Evolutionary conservation across 108 stramenopile species (phyloP), one percentile per base, ranked within the genome.

Genomic region (Pseudonitzschia multiseries): DNA sequence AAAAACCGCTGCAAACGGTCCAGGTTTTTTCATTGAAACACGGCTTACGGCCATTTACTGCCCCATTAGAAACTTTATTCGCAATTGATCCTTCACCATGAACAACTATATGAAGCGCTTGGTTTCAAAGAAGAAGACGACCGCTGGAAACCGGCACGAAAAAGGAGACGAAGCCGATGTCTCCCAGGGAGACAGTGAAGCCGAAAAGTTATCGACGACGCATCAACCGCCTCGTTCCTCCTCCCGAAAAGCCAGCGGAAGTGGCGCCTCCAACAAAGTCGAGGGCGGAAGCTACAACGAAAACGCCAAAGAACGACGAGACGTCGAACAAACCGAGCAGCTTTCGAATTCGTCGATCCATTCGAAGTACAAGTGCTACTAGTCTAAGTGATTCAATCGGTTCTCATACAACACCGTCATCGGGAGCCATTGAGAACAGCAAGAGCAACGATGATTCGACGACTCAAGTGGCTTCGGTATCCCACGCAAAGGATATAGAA

Each of bases 91-190:
- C 9, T 56, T 21, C 14, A 40, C 15, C 8, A 62, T 62, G 61
- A 61, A 31, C 18, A 61, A 27, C 32, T 61, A 61, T 26, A 62
- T 62, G 61, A 33, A 41, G 15, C 61, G 61, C 33, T 62, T 61
- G 28, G 28, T 40, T 59, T 62, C 61, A 9, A 12, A 3, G 14
- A 62, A 62, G 33, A 62, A 62, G 29, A 62, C 27, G 14, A 14
- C 4, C 57, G n/a, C 5, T 0, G 15, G n/a, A 59, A 26, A 8
- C 27, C 1, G 26, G 26, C 5, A 41, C 17, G 0, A n/a, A 33
- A 33, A 62, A 40, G 36, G 29, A 33, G 61, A 62, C 14, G 17
- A 62, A 12, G 14, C 33, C 24, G 13, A 20, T 22, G 54, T 3
- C 54, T 56, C 22, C 54, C 24, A 8, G 2, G 10, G 54, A 48